Conservation (phyloP, 106 monocot species). For the Cymbidium sinense region DNA sequence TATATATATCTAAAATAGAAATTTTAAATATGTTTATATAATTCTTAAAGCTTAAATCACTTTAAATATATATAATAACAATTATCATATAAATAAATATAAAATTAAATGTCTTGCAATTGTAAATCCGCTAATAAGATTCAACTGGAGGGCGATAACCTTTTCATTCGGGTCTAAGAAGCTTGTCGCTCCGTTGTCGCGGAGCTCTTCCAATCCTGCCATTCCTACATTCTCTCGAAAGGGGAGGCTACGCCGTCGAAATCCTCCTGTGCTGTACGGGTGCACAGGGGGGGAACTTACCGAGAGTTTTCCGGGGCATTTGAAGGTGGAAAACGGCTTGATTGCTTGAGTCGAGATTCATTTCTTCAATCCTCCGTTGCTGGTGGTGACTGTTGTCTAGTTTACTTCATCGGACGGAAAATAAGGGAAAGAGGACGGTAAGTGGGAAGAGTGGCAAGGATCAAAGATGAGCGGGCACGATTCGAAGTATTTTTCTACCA, state of each 20-base stretch:
- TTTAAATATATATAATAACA: no score
- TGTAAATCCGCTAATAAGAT: not conserved
- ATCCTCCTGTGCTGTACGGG: not conserved
- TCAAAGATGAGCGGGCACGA: slow-evolving; percentile 91
- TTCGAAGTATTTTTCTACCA: slow-evolving; percentile 99
- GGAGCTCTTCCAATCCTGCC: not conserved
- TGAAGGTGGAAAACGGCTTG: not conserved
- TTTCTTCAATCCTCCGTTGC: not conserved
- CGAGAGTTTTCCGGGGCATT: not conserved
- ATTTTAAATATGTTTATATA: no score
- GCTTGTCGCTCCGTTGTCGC: not conserved
- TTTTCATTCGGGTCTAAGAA: not conserved
- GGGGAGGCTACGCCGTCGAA: not conserved
- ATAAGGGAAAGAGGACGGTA: not conserved
- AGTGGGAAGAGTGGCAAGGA: not conserved
- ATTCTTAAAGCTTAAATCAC: no score
- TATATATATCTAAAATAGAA: no score
- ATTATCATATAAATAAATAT: no score
- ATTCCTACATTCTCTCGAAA: not conserved
- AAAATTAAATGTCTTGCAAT: no score
- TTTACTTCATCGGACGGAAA: not conserved
- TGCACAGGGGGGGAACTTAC: not conserved
- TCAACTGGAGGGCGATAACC: not conserved
- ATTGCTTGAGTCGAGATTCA: not conserved
- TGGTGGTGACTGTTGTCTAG: not conserved